Conservation (phyloP, 2,329 filamentous ascomycete species). For the Alternaria metachromatica region DNA sequence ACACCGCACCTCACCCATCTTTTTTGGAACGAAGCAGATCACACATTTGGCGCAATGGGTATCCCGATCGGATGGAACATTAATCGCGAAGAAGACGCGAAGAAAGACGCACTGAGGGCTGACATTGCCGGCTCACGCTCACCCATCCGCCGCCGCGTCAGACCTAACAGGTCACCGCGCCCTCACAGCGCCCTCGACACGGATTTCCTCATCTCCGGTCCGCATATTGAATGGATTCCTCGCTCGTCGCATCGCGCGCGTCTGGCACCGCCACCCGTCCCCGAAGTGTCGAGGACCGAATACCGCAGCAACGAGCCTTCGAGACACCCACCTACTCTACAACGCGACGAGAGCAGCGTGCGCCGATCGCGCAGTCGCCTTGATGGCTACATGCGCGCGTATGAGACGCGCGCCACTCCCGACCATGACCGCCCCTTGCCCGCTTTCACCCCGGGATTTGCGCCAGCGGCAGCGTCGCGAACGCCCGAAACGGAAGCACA, state of each 20-base stretch:
- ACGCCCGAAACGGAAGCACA: conserved; percentile 7
- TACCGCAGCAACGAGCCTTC: conserved; percentile 23
- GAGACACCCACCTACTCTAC: conserved; percentile 20
- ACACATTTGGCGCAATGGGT: conserved; percentile 51
- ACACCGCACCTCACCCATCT: conserved; percentile 16
- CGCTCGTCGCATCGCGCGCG: conserved; percentile 30
- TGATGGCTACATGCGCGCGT: conserved; percentile 21
- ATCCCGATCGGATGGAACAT: conserved; percentile 57
- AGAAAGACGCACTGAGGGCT: conserved; percentile 55
- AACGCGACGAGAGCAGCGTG: conserved; percentile 20
- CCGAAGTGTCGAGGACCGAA: conserved; percentile 35
- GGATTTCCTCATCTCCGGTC: conserved; percentile 21
- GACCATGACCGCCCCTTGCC: conserved; percentile 30
- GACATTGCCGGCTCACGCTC: conserved; percentile 63
- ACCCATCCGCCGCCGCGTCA: conserved; percentile 61
- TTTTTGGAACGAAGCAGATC: conserved; percentile 17
- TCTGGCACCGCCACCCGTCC: conserved; percentile 42
- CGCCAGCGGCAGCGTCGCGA: conserved; percentile 36
- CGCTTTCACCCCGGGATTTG: conserved; percentile 45
- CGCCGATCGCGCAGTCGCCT: conserved; percentile 17
- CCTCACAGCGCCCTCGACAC: conserved; percentile 24
- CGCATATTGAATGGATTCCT: conserved; percentile 17
- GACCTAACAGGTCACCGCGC: conserved; percentile 31
- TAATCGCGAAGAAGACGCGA: conserved; percentile 57
- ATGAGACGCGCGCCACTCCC: conserved; percentile 15